Conservation (phyloP, 108 stramenopile genomes). For the Tribonema minus region DNA sequence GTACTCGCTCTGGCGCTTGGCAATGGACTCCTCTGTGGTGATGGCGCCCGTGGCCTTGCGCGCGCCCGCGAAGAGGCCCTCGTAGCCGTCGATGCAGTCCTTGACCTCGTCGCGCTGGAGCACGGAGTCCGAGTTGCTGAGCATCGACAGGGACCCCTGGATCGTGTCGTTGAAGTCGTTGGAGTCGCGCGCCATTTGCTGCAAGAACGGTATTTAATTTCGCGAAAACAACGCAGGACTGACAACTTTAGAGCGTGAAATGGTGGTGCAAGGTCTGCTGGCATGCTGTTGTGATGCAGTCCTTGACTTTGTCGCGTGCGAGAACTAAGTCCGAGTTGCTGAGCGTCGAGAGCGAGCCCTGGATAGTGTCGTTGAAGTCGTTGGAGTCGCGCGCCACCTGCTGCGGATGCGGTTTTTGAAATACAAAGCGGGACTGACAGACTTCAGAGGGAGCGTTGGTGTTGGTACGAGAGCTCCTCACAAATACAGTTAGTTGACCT, state of each 20-base stretch:
- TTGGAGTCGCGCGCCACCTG: neutral
- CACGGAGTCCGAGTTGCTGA: constrained; percentile 36
- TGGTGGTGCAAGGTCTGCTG: too few species aligned
- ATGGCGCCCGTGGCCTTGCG: neutral
- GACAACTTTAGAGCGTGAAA: too few species aligned
- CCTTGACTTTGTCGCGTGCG: constrained; percentile 29
- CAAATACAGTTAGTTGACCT: too few species aligned
- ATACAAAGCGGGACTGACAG: too few species aligned
- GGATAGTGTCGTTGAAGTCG: neutral
- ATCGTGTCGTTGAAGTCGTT: neutral
- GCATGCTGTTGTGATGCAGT: too few species aligned
- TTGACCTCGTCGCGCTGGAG: constrained; percentile 38
- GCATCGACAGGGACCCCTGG: neutral
- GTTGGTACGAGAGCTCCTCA: too few species aligned
- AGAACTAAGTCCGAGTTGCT: constrained; percentile 39
- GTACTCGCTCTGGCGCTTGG: constrained; percentile 39
- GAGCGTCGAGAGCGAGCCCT: neutral
- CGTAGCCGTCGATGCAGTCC: constrained; percentile 26
- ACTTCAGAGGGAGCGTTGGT: too few species aligned
- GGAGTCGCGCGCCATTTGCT: neutral
- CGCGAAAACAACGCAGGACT: too few species aligned
- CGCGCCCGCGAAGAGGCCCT: constrained; percentile 23
- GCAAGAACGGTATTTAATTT: too few species aligned
- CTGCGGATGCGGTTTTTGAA: too few species aligned
- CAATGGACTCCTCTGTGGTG: constrained; percentile 19